Evolutionary conservation across 2,329 filamentous ascomycete species (phyloP).

Genomic region (Ophiobolus disseminans): DNA sequence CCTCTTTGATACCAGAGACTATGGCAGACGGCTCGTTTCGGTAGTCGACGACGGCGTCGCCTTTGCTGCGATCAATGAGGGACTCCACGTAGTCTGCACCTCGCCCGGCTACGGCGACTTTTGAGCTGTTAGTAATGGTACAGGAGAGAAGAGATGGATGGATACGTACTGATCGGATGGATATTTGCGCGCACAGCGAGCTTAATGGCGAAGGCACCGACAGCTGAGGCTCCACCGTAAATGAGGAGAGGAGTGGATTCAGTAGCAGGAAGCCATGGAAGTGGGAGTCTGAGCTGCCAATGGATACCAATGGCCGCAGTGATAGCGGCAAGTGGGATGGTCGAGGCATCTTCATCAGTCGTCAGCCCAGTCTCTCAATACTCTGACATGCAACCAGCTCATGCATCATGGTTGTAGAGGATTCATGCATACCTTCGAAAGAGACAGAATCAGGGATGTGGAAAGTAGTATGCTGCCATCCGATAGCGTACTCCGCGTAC

Average conservation of each 20-base stretch:
- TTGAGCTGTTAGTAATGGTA: slow-evolving; percentile 50
- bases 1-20: slow-evolving; percentile 52
- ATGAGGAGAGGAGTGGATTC: slow-evolving; percentile 46
- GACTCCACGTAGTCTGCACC: too few species aligned
- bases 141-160: too few species aligned
- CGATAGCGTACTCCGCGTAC: slow-evolving; percentile 68
- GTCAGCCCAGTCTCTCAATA: too few species aligned
- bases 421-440: too few species aligned
- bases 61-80: slow-evolving; percentile 62
- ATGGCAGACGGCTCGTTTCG: too few species aligned
- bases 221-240: slow-evolving; percentile 52
- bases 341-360: too few species aligned
- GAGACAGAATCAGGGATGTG: slow-evolving; percentile 57
- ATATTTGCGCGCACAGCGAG: slow-evolving; percentile 49
- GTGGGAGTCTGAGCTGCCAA: slow-evolving; percentile 48
- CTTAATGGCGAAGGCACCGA: slow-evolving; percentile 53
- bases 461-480: slow-evolving; percentile 64
- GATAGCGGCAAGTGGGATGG: slow-evolving; percentile 55
- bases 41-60: too few species aligned
- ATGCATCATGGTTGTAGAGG: too few species aligned
- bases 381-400: too few species aligned
- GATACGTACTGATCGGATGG: too few species aligned
- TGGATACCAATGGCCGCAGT: slow-evolving; percentile 56
- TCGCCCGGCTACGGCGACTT: too few species aligned
- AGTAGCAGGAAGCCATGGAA: slow-evolving; percentile 47